These are phyloP conservation scores for Tympanopsis confertula DNA, from an alignment of 2,329 filamentous ascomycete genomes.

Conservation along the genomic window DNA sequence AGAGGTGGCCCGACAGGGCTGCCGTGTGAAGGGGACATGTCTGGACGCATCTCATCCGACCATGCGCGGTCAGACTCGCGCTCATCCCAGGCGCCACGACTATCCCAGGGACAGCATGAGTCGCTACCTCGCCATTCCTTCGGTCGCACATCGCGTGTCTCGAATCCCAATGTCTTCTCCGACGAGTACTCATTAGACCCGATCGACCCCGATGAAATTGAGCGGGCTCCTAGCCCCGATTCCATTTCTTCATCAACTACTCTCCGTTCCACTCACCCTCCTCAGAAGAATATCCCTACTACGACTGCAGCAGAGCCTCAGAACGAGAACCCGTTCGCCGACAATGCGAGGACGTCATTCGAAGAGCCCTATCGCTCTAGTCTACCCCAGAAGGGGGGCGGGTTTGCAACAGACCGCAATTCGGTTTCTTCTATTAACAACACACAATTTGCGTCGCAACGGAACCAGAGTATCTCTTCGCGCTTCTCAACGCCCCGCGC, in stretches of 20 bases:
- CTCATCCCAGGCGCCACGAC: neutral
- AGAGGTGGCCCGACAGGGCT: slow-evolving; percentile 1
- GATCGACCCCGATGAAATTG: neutral
- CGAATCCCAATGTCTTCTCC: slow-evolving; percentile 1
- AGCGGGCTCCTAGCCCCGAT: neutral
- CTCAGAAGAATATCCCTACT: neutral
- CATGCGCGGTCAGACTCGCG: neutral
- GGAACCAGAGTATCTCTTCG: neutral
- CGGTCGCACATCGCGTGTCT: neutral
- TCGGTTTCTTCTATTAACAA: neutral
- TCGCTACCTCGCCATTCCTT: neutral
- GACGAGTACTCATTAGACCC: slow-evolving; percentile 1
- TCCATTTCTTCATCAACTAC: neutral
- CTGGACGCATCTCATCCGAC: neutral
- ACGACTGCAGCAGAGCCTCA: neutral
- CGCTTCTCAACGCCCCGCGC: neutral
- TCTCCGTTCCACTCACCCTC: neutral
- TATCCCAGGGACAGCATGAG: neutral
- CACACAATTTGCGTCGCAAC: neutral
- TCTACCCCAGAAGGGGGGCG: neutral
- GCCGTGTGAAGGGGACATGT: neutral
- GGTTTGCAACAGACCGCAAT: neutral
- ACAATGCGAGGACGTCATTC: neutral
- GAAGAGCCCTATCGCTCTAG: neutral
- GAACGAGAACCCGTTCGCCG: neutral